Percentiles rank a stretch among this genome's conserved stretches.
Evolutionary conservation across 2,329 filamentous ascomycete species (phyloP).

Genomic region (Volutella citrinella): DNA sequence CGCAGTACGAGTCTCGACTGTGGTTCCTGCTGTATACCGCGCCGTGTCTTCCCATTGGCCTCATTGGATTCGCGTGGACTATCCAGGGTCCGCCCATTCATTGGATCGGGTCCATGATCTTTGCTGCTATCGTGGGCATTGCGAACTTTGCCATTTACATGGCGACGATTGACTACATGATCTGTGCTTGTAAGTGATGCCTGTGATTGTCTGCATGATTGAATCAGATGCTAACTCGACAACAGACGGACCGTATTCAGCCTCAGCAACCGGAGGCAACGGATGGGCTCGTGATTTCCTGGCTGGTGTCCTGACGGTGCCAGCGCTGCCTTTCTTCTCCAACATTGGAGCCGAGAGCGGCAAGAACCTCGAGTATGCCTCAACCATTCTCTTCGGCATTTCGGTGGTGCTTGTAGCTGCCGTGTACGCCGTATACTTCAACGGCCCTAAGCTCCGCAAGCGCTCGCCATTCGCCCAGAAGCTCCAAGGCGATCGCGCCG

Average conservation of each 20-base stretch:
- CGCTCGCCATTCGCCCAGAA: conserved; percentile 64
- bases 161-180: conserved; percentile 75
- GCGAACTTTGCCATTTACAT: conserved; percentile 75
- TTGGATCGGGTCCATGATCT: conserved; percentile 68
- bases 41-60: conserved; percentile 60
- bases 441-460: conserved; percentile 57
- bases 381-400: conserved; percentile 62
- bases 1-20: conserved; percentile 68
- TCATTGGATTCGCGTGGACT: conserved; percentile 70
- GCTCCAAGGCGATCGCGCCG: conserved; percentile 44
- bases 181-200: conserved; percentile 19
- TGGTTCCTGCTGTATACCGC: conserved; percentile 62
- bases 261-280: conserved; percentile 73
- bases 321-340: conserved; percentile 61
- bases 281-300: conserved; percentile 72
- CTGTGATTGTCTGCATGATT: accelerated
- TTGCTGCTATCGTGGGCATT: conserved; percentile 64
- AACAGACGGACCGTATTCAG: conserved; percentile 60
- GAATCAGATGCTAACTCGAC: background rate
- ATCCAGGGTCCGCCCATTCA: conserved; percentile 60
- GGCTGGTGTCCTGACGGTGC: conserved; percentile 68
- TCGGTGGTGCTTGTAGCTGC: conserved; percentile 59
- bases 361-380: conserved; percentile 56
- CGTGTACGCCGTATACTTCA: conserved; percentile 66
- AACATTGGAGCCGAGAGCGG: conserved; percentile 49